These are phyloP conservation scores for Colletotrichum falcatum DNA, from an alignment of 2,329 filamentous ascomycete species.

Conservation along the genomic window DNA sequence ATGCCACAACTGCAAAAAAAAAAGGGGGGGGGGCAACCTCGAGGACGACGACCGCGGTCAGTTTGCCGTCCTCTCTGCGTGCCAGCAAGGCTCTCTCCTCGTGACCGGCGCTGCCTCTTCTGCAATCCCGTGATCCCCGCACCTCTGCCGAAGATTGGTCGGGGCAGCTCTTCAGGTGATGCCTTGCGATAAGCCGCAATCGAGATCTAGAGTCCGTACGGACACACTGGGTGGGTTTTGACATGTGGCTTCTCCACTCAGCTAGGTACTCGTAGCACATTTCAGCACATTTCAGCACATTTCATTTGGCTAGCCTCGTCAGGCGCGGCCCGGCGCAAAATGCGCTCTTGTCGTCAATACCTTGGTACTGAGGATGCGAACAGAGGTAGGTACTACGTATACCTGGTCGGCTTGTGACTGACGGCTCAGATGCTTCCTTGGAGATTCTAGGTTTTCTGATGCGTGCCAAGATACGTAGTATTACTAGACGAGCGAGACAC, in stretches of 20 bases:
- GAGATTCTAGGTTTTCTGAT: slow-evolving; percentile 2
- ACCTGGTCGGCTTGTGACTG: slow-evolving; percentile 11
- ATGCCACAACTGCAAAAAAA: slow-evolving; percentile 29
- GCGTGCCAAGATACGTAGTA: slow-evolving; percentile 21
- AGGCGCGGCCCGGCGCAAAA: slow-evolving; percentile 28
- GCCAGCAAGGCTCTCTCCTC: slow-evolving; percentile 30
- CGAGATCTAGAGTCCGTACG: slow-evolving; percentile 10
- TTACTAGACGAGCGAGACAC: background rate
- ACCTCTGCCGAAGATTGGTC: slow-evolving; percentile 32
- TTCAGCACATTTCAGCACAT: too few species aligned
- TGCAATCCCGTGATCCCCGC: slow-evolving; percentile 28
- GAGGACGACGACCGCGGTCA: background rate
- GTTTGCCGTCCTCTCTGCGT: slow-evolving; percentile 19
- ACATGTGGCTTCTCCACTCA: slow-evolving; percentile 19
- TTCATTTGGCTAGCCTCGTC: slow-evolving; percentile 4
- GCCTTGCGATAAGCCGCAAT: slow-evolving; percentile 29
- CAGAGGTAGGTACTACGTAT: too few species aligned
- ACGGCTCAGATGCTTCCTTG: slow-evolving; percentile 8
- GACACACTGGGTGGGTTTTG: background rate
- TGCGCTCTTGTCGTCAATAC: background rate
- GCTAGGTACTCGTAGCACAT: too few species aligned
- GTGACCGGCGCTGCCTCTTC: slow-evolving; percentile 19
- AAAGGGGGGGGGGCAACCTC: background rate
- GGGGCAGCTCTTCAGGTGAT: slow-evolving; percentile 20
- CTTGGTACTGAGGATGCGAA: background rate